Percentiles rank a stretch among this genome's conserved stretches.
phyloP scores from a whole-genome alignment of 768 basidiomycete species.

The Tylopilus felleus region DNA sequence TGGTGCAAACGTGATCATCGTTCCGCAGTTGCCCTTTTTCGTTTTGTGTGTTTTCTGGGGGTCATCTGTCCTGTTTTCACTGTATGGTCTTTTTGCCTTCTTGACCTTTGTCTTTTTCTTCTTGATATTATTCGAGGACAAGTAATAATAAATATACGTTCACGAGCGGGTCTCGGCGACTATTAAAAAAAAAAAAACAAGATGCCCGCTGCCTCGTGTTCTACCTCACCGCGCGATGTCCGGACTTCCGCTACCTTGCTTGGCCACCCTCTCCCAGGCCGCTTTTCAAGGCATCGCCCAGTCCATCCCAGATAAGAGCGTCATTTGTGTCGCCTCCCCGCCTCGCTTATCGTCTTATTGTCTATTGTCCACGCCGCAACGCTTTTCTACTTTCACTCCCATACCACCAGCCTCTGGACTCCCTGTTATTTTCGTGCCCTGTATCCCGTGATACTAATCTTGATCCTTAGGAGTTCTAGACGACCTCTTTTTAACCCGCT shows the following conservation, averaged over 20 bases:
- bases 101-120: not conserved
- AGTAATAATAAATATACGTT: no score
- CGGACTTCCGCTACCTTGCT: conserved; percentile 1
- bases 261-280: not conserved
- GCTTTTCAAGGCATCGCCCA: no score
- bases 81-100: not conserved
- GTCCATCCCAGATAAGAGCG: conserved; percentile 9
- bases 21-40: not conserved
- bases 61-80: not conserved
- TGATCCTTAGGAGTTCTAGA: conserved; percentile 4
- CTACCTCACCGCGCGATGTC: conserved; percentile 10
- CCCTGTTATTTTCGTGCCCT: conserved; percentile 7
- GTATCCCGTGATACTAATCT: not conserved
- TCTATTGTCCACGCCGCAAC: not conserved
- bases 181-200: no score
- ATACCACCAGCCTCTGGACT: not conserved
- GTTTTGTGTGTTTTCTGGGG: no score
- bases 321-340: not conserved
- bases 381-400: not conserved
- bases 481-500: conserved; percentile 2
- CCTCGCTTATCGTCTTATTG: not conserved
- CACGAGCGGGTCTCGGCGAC: not conserved
- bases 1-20: not conserved
- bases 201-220: conserved; percentile 19
- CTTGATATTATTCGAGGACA: not conserved